phyloP scores from a whole-genome alignment of 2,329 filamentous ascomycete genomes.

The Talaromyces sp. region DNA sequence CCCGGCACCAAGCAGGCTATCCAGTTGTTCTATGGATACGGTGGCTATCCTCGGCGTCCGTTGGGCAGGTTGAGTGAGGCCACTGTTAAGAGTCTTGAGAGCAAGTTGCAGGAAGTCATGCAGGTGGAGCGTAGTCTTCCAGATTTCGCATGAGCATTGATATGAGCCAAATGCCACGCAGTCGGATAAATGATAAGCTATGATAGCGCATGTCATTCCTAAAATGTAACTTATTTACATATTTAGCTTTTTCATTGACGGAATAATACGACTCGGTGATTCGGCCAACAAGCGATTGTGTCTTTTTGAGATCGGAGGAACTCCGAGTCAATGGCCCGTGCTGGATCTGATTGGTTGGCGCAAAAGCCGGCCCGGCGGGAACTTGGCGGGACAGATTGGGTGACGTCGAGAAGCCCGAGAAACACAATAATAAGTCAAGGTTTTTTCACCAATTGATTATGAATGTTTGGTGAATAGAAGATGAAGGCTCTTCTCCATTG shows the following conservation, averaged over 20 bases:
- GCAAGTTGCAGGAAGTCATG: constrained; percentile 33
- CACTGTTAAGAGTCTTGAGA: constrained; percentile 27
- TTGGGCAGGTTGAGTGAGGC: constrained; percentile 30
- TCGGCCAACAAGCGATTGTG: background rate
- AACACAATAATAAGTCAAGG: background rate
- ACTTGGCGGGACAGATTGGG: background rate
- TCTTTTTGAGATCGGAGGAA: background rate
- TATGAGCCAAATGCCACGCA: background rate
- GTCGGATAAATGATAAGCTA: background rate
- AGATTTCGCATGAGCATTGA: constrained; percentile 27
- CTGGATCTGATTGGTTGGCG: background rate
- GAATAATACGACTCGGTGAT: background rate
- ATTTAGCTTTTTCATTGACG: background rate
- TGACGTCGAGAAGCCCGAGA: background rate
- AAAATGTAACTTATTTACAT: background rate
- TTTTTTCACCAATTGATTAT: background rate
- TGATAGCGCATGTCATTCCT: background rate
- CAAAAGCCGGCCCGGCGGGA: background rate
- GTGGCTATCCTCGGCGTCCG: constrained; percentile 68
- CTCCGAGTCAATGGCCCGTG: background rate
- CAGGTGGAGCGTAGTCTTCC: constrained; percentile 31
- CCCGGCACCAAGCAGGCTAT: constrained; percentile 82
- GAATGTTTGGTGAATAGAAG: background rate
- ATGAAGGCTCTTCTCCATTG: background rate
- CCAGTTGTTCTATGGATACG: constrained; percentile 77